phyloP scores from a whole-genome alignment of 2,329 filamentous ascomycete species.

The Paraphaeosphaeria sporulosa region DNA sequence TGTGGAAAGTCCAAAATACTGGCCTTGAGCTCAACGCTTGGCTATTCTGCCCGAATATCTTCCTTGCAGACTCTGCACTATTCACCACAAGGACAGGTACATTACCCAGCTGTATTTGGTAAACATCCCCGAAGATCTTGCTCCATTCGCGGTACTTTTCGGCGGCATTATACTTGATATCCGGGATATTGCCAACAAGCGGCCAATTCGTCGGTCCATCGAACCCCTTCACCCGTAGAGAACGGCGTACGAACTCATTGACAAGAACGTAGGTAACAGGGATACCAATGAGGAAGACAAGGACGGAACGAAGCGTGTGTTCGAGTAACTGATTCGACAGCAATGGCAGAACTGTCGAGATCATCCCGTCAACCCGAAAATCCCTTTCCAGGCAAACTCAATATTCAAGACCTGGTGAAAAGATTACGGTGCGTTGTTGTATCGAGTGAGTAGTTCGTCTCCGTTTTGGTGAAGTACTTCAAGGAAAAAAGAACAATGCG shows the following conservation, averaged over 20 bases:
- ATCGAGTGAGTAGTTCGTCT: not conserved
- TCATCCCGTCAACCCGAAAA: slow-evolving; percentile 28
- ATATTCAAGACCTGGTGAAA: not conserved
- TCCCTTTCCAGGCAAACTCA: not conserved
- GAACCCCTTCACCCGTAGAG: slow-evolving; percentile 49
- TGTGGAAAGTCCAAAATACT: slow-evolving; percentile 57
- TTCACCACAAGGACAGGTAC: slow-evolving; percentile 55
- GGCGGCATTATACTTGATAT: slow-evolving; percentile 53
- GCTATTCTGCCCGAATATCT: slow-evolving; percentile 53
- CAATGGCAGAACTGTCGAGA: slow-evolving; percentile 35
- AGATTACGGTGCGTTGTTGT: not conserved
- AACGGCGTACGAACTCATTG: slow-evolving; percentile 48
- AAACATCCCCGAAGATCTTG: slow-evolving; percentile 51
- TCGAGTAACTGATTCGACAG: slow-evolving; percentile 29
- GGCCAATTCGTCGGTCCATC: slow-evolving; percentile 49
- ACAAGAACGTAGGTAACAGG: slow-evolving; percentile 45
- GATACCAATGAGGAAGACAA: slow-evolving; percentile 34
- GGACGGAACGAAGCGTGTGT: slow-evolving; percentile 35
- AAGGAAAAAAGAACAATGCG: not conserved
- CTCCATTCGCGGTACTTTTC: slow-evolving; percentile 55
- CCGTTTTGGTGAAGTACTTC: not conserved
- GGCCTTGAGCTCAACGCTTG: slow-evolving; percentile 53
- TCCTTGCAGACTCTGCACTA: slow-evolving; percentile 50
- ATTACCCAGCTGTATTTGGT: slow-evolving; percentile 57
- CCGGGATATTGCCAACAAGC: slow-evolving; percentile 52